phyloP scores from a whole-genome alignment of 2,329 filamentous ascomycete species.

The Colletotrichum camelliae region DNA sequence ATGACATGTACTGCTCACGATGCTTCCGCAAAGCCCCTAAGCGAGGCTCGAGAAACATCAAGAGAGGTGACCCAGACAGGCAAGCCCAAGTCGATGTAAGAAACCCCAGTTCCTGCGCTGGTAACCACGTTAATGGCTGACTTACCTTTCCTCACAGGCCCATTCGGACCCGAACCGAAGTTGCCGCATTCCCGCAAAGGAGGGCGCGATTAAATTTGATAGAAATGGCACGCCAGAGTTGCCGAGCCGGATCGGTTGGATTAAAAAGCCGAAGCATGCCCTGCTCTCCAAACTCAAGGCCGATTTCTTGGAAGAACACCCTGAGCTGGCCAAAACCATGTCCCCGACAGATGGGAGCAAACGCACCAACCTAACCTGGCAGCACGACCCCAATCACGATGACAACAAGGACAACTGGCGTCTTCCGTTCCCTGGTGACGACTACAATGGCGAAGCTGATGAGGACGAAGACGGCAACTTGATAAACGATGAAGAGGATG shows the following conservation, averaged over 20 bases:
- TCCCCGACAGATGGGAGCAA: constrained; percentile 28
- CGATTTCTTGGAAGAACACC: constrained; percentile 27
- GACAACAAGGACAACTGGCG: constrained; percentile 25
- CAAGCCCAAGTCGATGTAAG: constrained; percentile 17
- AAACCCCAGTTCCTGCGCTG: background rate
- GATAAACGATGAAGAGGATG: constrained; percentile 25
- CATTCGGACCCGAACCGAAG: constrained; percentile 18
- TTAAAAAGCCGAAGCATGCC: constrained; percentile 21
- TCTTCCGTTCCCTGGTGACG: background rate
- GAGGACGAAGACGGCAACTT: constrained; percentile 24
- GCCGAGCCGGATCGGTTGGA: constrained; percentile 39
- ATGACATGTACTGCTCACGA: constrained; percentile 36
- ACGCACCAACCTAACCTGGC: constrained; percentile 27
- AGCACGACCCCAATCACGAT: constrained; percentile 36
- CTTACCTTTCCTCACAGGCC: background rate
- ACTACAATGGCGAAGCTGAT: background rate
- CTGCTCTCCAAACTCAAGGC: constrained; percentile 26
- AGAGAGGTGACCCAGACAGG: background rate
- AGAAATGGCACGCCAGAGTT: constrained; percentile 12
- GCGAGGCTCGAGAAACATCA: background rate
- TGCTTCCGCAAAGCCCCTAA: constrained; percentile 20
- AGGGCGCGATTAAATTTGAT: background rate
- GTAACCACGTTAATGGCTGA: background rate
- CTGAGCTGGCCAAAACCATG: constrained; percentile 31
- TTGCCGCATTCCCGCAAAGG: constrained; percentile 7